Percentiles rank a stretch among this genome's conserved stretches.
Evolutionary conservation across 306 rosid genomes (phyloP).

Genomic region (Prunus armeniaca): DNA sequence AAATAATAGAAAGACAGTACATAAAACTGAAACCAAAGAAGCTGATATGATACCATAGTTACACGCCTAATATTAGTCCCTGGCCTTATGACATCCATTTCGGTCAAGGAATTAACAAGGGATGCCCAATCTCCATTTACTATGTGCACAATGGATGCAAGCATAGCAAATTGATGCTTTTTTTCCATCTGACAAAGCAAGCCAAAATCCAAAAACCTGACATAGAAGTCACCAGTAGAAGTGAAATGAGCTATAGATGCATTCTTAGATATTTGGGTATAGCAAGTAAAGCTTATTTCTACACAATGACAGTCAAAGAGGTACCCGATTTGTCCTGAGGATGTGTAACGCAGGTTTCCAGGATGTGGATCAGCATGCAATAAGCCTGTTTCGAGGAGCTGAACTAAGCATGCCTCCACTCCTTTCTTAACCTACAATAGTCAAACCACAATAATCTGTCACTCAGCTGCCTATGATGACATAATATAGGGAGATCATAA

Average conservation of each 20-base stretch:
- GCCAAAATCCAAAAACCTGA: slow-evolving; percentile 94
- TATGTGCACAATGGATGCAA: slow-evolving; percentile 93
- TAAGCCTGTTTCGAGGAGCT: slow-evolving; percentile 95
- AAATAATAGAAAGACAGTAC: not conserved
- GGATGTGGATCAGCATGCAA: slow-evolving; percentile 99
- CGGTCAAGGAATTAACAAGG: slow-evolving; percentile 65
- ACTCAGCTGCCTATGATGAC: slow-evolving; percentile 5
- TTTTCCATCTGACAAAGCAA: slow-evolving; percentile 97
- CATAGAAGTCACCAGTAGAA: slow-evolving; percentile 16
- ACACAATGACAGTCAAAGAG: not conserved
- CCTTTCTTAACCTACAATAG: slow-evolving; percentile 80
- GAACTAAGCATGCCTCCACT: slow-evolving; percentile 84
- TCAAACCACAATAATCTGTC: slow-evolving; percentile 22
- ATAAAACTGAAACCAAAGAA: slow-evolving; percentile 14
- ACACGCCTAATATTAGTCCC: slow-evolving; percentile 79
- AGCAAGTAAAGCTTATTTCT: not conserved
- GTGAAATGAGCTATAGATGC: not conserved
- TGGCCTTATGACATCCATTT: slow-evolving; percentile 88
- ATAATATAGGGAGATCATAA: slow-evolving; percentile 1
- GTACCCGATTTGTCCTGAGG: slow-evolving; percentile 89
- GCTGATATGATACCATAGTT: slow-evolving; percentile 54
- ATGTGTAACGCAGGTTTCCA: slow-evolving; percentile 87
- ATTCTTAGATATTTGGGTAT: not conserved
- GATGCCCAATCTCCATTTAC: slow-evolving; percentile 97
- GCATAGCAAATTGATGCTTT: slow-evolving; percentile 90